A percentile compares a stretch with the other conserved stretches of the same genome.
These are phyloP conservation scores for Agapanthus africanus DNA, from an alignment of 106 monocot genomes.

Conservation along the genomic window DNA sequence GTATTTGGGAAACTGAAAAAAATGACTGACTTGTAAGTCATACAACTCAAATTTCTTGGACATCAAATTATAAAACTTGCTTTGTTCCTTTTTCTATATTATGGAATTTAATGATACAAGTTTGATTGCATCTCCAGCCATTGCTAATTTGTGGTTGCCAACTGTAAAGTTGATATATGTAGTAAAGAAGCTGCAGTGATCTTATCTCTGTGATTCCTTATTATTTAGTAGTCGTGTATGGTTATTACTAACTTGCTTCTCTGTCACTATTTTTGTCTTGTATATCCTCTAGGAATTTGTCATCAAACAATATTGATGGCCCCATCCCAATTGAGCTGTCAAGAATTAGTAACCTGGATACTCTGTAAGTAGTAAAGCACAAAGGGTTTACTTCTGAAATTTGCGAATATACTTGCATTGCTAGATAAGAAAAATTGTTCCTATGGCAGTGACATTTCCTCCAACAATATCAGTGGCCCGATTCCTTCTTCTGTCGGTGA, in stretches of 20 bases:
- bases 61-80: not conserved
- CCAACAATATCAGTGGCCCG: constrained; percentile 60
- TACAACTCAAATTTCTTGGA: not conserved
- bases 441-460: constrained; percentile 66
- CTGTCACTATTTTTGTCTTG: not conserved
- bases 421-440: no score
- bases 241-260: not conserved
- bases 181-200: not conserved
- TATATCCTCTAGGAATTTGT: constrained; percentile 59
- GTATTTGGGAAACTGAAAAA: constrained; percentile 39
- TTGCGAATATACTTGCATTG: not conserved
- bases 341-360: constrained; percentile 80
- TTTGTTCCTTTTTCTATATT: not conserved
- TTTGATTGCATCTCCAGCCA: not conserved
- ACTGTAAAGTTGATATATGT: not conserved
- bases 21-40: constrained; percentile 87
- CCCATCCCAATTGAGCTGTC: constrained; percentile 79
- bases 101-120: not conserved
- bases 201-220: not conserved
- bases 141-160: not conserved
- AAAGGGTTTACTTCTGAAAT: constrained; percentile 9
- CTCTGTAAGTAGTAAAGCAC: constrained; percentile 56
- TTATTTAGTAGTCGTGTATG: not conserved
- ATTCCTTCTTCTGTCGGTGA: constrained; percentile 85
- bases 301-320: constrained; percentile 70